Conservation (phyloP, 257 asterid species). For the Capsicum rhomboideum region DNA sequence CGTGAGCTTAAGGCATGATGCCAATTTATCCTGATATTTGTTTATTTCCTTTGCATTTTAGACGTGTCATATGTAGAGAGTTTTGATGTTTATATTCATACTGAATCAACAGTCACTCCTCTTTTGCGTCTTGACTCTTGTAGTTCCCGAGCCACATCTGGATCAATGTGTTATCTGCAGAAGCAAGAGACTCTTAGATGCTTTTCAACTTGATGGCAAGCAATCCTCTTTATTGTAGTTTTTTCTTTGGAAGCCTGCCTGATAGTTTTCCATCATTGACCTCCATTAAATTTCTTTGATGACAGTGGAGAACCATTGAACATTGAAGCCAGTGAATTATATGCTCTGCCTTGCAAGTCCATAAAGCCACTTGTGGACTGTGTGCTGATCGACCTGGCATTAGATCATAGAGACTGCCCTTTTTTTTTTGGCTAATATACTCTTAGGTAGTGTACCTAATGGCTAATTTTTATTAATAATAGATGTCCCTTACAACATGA, state of each 20-base stretch:
- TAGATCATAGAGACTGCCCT: too few species aligned
- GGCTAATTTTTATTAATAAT: too few species aligned
- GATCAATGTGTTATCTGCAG: conserved; percentile 67
- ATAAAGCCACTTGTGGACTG: too few species aligned
- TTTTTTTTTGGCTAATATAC: too few species aligned
- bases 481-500: too few species aligned
- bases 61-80: neutral
- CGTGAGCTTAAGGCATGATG: neutral
- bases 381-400: too few species aligned
- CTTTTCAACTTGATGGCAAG: conserved; percentile 80
- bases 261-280: conserved; percentile 10
- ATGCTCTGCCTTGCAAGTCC: too few species aligned
- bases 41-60: neutral
- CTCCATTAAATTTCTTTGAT: neutral
- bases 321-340: too few species aligned
- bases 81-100: neutral
- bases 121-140: conserved; percentile 1
- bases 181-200: conserved; percentile 63
- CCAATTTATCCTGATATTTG: neutral
- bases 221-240: conserved; percentile 6
- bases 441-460: too few species aligned
- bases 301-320: too few species aligned
- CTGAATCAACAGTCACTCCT: neutral
- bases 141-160: conserved; percentile 74
- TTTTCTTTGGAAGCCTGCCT: neutral